phyloP scores from a whole-genome alignment of 768 basidiomycete species.

The Mycena indigotica region DNA sequence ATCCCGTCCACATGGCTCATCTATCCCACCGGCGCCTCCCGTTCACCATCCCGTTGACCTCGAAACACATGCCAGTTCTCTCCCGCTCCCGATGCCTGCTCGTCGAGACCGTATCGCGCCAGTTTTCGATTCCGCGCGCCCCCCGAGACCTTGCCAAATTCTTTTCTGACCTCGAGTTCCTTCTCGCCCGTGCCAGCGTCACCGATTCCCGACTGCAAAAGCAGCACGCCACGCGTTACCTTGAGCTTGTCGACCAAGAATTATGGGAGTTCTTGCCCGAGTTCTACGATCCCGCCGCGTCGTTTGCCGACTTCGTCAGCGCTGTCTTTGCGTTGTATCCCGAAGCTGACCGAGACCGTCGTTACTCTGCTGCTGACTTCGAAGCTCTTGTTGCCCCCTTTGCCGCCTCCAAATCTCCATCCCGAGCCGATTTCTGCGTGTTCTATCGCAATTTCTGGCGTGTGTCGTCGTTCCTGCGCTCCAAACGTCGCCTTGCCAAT shows the following conservation, averaged over 20 bases:
- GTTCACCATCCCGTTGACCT: too few relatives aligned
- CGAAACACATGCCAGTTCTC: too few relatives aligned
- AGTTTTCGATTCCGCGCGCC: not conserved
- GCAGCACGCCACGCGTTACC: conserved; percentile 10
- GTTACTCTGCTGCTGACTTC: conserved; percentile 27
- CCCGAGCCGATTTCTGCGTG: conserved; percentile 15
- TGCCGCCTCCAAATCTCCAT: conserved; percentile 9
- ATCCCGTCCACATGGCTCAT: too few relatives aligned
- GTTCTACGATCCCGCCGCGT: conserved; percentile 6
- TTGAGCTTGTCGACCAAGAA: conserved; percentile 17
- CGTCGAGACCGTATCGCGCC: not conserved
- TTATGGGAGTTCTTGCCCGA: conserved; percentile 22
- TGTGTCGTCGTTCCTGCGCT: conserved; percentile 23
- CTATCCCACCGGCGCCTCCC: too few relatives aligned
- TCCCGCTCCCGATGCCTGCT: conserved; percentile 1
- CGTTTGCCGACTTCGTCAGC: conserved; percentile 25
- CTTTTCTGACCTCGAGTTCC: conserved; percentile 20
- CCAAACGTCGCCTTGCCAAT: conserved; percentile 8
- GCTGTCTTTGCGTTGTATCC: conserved; percentile 26
- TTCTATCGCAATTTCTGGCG: conserved; percentile 27
- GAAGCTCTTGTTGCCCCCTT: conserved; percentile 23
- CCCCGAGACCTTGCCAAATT: conserved; percentile 19
- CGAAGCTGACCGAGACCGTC: conserved; percentile 12
- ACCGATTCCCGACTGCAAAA: conserved; percentile 18
- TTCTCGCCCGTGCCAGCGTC: conserved; percentile 10